Percentiles rank a stretch among this genome's conserved stretches.
phyloP scores from a whole-genome alignment of 1,139 yeast genomes.

The Lodderomyces beijingensis region DNA sequence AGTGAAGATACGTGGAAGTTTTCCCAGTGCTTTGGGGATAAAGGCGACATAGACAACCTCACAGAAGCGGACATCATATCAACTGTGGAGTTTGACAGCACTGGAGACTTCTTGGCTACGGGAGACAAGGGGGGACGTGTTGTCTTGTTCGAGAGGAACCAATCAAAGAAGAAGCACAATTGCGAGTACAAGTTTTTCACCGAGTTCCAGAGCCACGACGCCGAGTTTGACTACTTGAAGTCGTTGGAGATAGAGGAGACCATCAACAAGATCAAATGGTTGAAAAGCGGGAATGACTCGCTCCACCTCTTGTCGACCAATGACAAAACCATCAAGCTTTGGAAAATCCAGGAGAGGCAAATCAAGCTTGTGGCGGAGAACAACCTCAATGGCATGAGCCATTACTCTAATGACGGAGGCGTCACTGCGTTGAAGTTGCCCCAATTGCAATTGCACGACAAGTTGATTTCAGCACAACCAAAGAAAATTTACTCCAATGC shows the following conservation, averaged over 20 bases:
- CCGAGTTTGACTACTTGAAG: constrained; percentile 95
- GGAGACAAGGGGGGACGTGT: constrained; percentile 99
- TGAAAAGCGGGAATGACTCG: constrained; percentile 81
- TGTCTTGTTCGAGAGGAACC: constrained; percentile 89
- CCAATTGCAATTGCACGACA: constrained; percentile 84
- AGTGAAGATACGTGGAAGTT: constrained; percentile 55
- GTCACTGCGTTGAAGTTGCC: constrained; percentile 65
- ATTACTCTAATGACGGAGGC: constrained; percentile 16
- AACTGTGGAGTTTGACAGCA: constrained; percentile 92
- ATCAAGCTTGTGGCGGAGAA: constrained; percentile 90
- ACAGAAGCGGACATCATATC: constrained; percentile 98
- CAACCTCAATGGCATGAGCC: constrained; percentile 53
- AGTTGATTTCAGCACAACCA: constrained; percentile 92
- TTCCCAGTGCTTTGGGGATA: constrained; percentile 95
- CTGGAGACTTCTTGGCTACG: constrained; percentile 94
- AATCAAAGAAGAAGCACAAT: constrained; percentile 55
- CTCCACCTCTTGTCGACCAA: constrained; percentile 88
- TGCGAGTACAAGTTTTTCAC: constrained; percentile 96
- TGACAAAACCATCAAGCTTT: constrained; percentile 94
- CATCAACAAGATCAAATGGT: constrained; percentile 96
- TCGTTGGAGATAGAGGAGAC: constrained; percentile 96
- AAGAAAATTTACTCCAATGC: constrained; percentile 90
- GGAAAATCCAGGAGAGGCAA: constrained; percentile 93
- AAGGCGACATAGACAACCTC: constrained; percentile 92
- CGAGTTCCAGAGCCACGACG: constrained; percentile 97